Conservation (phyloP, 2,329 filamentous ascomycete species). For the Beauveria varroae region DNA sequence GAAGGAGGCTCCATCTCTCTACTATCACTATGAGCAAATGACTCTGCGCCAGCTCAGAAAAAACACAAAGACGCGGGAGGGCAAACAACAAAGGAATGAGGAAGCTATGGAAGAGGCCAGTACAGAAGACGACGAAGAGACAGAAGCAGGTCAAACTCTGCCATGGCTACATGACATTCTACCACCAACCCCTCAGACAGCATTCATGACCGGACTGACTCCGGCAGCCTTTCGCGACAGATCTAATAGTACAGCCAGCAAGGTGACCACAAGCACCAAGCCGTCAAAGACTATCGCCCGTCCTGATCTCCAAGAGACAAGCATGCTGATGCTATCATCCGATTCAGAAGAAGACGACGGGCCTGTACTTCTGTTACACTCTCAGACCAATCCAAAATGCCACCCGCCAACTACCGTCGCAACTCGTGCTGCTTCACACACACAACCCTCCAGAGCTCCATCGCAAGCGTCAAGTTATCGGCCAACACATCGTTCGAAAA, state of each 20-base stretch:
- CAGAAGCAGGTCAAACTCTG: slow-evolving; percentile 7
- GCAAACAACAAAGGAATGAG: slow-evolving; percentile 13
- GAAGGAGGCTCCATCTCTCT: slow-evolving; percentile 41
- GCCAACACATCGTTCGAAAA: slow-evolving; percentile 29
- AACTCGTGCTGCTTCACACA: not conserved
- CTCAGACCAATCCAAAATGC: not conserved
- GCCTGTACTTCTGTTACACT: not conserved
- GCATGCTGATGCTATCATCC: slow-evolving; percentile 6
- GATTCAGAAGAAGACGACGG: slow-evolving; percentile 5
- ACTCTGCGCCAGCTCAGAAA: slow-evolving; percentile 37
- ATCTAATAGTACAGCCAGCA: slow-evolving; percentile 1
- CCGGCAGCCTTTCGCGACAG: not conserved
- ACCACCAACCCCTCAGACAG: not conserved
- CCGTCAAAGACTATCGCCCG: not conserved
- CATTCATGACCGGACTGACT: not conserved
- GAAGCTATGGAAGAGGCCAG: slow-evolving; percentile 5
- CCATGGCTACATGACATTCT: slow-evolving; percentile 2
- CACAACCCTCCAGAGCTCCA: not conserved
- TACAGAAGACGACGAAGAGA: slow-evolving; percentile 8
- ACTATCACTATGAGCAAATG: slow-evolving; percentile 52
- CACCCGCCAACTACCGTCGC: not conserved
- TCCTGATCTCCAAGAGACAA: slow-evolving; percentile 4
- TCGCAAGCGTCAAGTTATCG: slow-evolving; percentile 1
- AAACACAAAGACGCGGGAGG: slow-evolving; percentile 18
- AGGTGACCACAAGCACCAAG: not conserved